Conservation (phyloP, 306 rosid genomes). For the Cotoneaster glaucophyllus region DNA sequence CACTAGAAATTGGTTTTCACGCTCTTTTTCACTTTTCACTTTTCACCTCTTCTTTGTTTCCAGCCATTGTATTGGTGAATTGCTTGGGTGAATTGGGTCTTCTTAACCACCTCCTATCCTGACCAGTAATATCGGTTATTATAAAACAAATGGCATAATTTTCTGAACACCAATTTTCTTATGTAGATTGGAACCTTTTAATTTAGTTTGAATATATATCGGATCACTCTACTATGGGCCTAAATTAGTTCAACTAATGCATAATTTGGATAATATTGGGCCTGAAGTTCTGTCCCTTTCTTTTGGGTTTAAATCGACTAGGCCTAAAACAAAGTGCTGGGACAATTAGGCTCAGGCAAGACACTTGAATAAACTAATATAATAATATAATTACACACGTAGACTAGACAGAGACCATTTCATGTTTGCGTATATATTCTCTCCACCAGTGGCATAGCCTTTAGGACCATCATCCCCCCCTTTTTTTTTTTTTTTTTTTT, state of each 20-base stretch:
- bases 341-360: not conserved
- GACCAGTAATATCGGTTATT: too few relatives aligned
- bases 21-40: too few relatives aligned
- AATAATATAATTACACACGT: not conserved
- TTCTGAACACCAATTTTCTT: not conserved
- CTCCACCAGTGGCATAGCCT: too few relatives aligned
- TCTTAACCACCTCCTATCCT: too few relatives aligned
- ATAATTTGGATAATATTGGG: not conserved
- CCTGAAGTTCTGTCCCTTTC: not conserved
- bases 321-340: not conserved
- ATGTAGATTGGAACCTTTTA: not conserved
- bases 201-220: not conserved
- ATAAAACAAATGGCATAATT: not conserved
- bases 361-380: not conserved
- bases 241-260: not conserved
- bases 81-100: too few relatives aligned
- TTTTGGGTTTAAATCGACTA: not conserved
- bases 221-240: not conserved
- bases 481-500: too few relatives aligned
- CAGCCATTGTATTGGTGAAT: too few relatives aligned
- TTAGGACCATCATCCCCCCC: too few relatives aligned
- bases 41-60: too few relatives aligned
- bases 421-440: too few relatives aligned
- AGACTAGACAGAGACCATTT: not conserved
- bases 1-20: too few relatives aligned